phyloP scores from a whole-genome alignment of 2,329 filamentous ascomycete genomes.

The Phialocephala sp. region DNA sequence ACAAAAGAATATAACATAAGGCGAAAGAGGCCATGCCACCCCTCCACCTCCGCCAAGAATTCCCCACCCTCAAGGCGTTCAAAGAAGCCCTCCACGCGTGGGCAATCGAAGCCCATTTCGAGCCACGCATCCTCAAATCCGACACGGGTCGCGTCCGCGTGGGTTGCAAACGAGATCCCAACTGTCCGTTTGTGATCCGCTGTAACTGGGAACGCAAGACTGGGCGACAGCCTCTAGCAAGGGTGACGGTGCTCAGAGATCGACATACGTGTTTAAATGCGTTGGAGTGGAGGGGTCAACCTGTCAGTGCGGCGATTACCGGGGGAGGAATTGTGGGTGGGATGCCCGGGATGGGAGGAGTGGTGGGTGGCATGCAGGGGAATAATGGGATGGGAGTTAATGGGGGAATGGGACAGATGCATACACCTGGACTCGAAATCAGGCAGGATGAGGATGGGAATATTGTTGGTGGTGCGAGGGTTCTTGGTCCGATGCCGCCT shows the following conservation, averaged over 20 bases:
- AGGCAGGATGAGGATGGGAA: slow-evolving; percentile 40
- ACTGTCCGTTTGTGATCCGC: slow-evolving; percentile 43
- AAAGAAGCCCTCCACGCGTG: slow-evolving; percentile 44
- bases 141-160: slow-evolving; percentile 44
- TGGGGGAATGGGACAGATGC: slow-evolving; percentile 16
- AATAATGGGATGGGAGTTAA: slow-evolving; percentile 11
- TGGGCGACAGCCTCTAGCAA: slow-evolving; percentile 38
- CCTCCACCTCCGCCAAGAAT: slow-evolving; percentile 42
- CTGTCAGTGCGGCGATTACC: neutral
- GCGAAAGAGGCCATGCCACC: slow-evolving; percentile 36
- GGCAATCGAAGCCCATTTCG: slow-evolving; percentile 45
- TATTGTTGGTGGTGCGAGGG: slow-evolving; percentile 40
- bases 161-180: slow-evolving; percentile 42
- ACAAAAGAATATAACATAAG: neutral
- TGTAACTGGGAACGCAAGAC: slow-evolving; percentile 44
- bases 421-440: slow-evolving; percentile 34
- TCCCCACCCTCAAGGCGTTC: slow-evolving; percentile 43
- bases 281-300: slow-evolving; percentile 29
- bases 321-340: slow-evolving; percentile 15
- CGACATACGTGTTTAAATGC: slow-evolving; percentile 42
- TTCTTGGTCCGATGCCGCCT: slow-evolving; percentile 34
- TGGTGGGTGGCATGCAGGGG: slow-evolving; percentile 13
- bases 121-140: slow-evolving; percentile 42
- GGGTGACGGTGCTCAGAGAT: slow-evolving; percentile 42
- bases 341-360: slow-evolving; percentile 18